Evolutionary conservation across 129 eudicot species (phyloP).

Genomic region (Oenanthe sinensis): DNA sequence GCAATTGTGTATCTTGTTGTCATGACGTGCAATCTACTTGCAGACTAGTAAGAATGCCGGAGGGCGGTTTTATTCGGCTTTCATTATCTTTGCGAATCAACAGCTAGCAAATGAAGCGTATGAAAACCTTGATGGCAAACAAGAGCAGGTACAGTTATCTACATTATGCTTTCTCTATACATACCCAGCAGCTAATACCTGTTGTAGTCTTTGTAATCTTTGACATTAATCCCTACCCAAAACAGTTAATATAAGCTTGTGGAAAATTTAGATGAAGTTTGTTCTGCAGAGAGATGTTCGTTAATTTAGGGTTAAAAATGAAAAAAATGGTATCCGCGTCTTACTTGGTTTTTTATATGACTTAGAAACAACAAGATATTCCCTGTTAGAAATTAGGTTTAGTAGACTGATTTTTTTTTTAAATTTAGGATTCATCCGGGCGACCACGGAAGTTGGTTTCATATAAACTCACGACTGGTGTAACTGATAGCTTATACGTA

Average conservation of each 20-base stretch:
- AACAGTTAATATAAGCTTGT: background rate
- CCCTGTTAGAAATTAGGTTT: background rate
- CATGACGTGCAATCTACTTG: constrained; percentile 6
- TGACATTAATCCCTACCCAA: background rate
- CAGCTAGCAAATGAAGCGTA: constrained; percentile 59
- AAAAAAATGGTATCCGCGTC: background rate
- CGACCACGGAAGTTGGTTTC: constrained; percentile 48
- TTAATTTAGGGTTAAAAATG: background rate
- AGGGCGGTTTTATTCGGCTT: constrained; percentile 51
- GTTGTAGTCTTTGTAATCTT: background rate
- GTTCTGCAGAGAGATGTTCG: background rate
- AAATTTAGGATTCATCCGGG: constrained; percentile 67
- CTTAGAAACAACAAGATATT: background rate
- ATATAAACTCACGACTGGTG: constrained; percentile 54
- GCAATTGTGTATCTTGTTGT: background rate
- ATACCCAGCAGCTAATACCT: background rate
- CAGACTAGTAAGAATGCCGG: constrained; percentile 43
- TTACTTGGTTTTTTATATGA: background rate
- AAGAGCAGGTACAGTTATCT: constrained; percentile 32
- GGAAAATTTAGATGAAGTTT: background rate
- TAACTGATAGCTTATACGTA: constrained; percentile 43
- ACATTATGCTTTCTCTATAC: background rate
- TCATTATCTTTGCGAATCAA: constrained; percentile 46
- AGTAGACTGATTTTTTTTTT: background rate
- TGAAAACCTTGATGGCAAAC: constrained; percentile 40